These are phyloP conservation scores for Leccinum pachyderme DNA, from an alignment of 1,284 basidiomycete species.

Conservation along the genomic window DNA sequence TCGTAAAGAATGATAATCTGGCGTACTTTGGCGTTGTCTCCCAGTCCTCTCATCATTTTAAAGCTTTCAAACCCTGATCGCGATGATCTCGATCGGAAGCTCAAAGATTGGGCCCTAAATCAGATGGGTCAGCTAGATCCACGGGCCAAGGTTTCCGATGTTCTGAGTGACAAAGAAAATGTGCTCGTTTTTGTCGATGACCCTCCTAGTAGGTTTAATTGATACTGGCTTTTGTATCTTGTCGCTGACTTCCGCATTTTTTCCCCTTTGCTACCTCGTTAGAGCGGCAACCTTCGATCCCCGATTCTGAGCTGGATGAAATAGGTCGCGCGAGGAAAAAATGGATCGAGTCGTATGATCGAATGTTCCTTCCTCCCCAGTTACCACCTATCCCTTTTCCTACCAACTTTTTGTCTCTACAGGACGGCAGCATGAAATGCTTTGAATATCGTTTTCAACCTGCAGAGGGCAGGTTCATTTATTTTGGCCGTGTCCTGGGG, in stretches of 20 bases:
- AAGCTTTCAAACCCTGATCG: neutral
- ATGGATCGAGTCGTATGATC: neutral
- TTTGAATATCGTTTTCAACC: neutral
- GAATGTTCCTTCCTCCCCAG: neutral
- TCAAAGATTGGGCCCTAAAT: neutral
- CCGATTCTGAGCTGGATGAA: too few species aligned
- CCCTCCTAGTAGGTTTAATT: too few species aligned
- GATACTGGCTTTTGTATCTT: too few species aligned
- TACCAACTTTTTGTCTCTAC: neutral
- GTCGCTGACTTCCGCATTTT: too few species aligned
- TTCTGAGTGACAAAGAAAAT: too few species aligned
- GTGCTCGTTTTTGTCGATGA: too few species aligned
- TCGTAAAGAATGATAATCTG: neutral
- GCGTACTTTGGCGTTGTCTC: neutral
- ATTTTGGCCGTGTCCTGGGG: neutral
- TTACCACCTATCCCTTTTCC: neutral
- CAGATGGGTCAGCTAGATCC: neutral
- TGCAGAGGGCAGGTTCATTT: neutral
- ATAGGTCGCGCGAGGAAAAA: too few species aligned
- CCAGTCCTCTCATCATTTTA: neutral
- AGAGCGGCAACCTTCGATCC: too few species aligned
- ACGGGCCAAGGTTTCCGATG: too few species aligned
- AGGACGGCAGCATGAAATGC: neutral
- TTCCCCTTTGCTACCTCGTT: too few species aligned
- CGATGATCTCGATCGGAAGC: neutral